Conservation (phyloP, 176 grass and related monocot genomes). For the Alloteropsis semialata region DNA sequence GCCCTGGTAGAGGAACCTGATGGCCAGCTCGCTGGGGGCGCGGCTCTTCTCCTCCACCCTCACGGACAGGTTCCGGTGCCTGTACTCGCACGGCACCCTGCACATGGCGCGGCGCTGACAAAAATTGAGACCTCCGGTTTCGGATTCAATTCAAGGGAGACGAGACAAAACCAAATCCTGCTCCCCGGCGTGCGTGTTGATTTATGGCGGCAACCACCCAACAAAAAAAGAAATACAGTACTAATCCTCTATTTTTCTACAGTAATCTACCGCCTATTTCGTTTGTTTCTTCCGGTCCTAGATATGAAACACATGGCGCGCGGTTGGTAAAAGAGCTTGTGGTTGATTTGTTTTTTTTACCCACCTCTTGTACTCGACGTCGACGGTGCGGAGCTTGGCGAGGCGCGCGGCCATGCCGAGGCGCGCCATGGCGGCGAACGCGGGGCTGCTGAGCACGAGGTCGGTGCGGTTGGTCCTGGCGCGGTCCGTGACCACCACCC, state of each 20-base stretch:
- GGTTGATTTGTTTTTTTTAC: not conserved
- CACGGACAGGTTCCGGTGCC: constrained; percentile 62
- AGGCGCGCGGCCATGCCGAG: constrained; percentile 49
- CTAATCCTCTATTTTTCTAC: not conserved
- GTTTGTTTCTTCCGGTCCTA: not conserved
- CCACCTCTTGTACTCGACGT: constrained; percentile 88
- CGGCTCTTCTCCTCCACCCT: constrained; percentile 60
- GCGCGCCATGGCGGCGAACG: constrained; percentile 70
- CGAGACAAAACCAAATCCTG: not conserved
- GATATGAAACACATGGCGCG: not conserved
- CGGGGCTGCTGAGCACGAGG: constrained; percentile 54
- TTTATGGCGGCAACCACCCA: not conserved
- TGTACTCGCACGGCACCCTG: constrained; percentile 82
- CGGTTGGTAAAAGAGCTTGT: constrained; percentile 13
- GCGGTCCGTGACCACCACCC: constrained; percentile 64
- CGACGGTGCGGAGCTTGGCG: constrained; percentile 33
- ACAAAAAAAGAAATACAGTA: no score
- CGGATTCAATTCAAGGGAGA: not conserved
- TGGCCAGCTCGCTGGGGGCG: constrained; percentile 46
- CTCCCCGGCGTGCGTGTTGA: no score
- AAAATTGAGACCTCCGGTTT: not conserved
- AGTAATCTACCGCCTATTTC: not conserved
- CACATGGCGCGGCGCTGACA: not conserved
- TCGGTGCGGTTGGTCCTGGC: constrained; percentile 63
- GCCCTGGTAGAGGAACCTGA: constrained; percentile 87